phyloP scores from a whole-genome alignment of 2,329 filamentous ascomycete genomes.

The Neoarthrinium moseri region DNA sequence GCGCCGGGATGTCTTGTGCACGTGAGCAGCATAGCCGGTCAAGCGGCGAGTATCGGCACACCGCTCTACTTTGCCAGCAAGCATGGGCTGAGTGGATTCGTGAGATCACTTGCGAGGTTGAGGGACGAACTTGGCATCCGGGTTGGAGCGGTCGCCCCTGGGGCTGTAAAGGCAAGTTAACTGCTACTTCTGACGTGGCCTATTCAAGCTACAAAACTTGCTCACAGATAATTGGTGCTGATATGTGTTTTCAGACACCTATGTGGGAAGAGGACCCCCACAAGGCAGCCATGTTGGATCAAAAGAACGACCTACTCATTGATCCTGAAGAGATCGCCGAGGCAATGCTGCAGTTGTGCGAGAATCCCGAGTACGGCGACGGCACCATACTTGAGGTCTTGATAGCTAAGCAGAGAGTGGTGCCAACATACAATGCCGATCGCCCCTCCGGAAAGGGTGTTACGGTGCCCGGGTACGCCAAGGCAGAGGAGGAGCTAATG shows the following conservation, averaged over 20 bases:
- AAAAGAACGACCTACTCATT: neutral
- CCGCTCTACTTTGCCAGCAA: conserved; percentile 4
- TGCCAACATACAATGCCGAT: conserved; percentile 26
- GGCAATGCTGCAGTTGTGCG: conserved; percentile 3
- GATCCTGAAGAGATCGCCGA: neutral
- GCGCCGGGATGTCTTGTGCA: conserved; percentile 1
- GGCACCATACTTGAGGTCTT: conserved; percentile 32
- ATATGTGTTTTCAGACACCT: conserved; percentile 3
- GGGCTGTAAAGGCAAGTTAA: neutral
- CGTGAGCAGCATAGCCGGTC: neutral
- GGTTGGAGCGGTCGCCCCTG: neutral
- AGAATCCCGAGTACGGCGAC: conserved; percentile 20
- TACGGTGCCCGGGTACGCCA: conserved; percentile 20
- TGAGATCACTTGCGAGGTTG: neutral
- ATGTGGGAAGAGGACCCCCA: conserved; percentile 5
- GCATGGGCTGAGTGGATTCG: conserved; percentile 2
- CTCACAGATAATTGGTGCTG: too few species aligned
- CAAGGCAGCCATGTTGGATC: conserved; percentile 2
- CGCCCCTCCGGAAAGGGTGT: conserved; percentile 20
- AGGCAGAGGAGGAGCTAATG: conserved; percentile 17
- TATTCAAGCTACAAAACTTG: too few species aligned
- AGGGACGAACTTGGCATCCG: conserved; percentile 1
- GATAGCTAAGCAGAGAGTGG: conserved; percentile 20
- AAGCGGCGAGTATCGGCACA: conserved; percentile 4
- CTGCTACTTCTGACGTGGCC: neutral